Base-by-base conservation (phyloP, 2,329 filamentous ascomycete species). In the Pseudogymnoascus sp. region DNA sequence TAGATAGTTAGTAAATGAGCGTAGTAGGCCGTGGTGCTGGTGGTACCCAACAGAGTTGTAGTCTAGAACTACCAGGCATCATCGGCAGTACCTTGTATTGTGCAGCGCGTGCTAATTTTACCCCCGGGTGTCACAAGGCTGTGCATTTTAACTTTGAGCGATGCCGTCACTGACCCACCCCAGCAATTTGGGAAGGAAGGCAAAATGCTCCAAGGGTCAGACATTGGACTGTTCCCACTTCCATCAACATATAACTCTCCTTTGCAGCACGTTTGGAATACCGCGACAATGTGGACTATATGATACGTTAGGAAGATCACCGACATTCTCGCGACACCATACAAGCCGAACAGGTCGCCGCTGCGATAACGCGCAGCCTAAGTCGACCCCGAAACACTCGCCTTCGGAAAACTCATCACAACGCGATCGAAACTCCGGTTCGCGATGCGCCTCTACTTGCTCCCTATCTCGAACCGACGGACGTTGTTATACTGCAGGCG, bases 401-500 rank as follows among this genome's bases (percentile, higher is more conserved):
- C 29, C 16, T 10, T 18, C 26, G 10, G 8, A 21, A 34, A 34
- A 14, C 51, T 11, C 51, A 57, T 57, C 51, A 36, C 29, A 57
- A 57, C 51, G 29, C 51, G 51, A 57, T 21, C 4, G 51, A 57
- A 21, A 29, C 10, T 34, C 7, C 21, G 51, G 10, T 57, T 34
- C 51, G 51, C 65, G 62, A 97, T 99, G 95, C 90, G 92, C 75
- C 83, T 99, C 76, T 96, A 92, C 78, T 86, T 99, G 68, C 84
- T 99, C 64, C 95, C 95, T 67, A 88, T 99, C 71, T 96, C 93
- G 65, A 96, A 92, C 68, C 86, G 90, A 73, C 89, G 93, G 72
- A 93, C 91, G 61, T 85, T 99, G 67, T 86, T 99, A 71, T 97
- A 96, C 80, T 96, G 91, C 77, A 90, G 96, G 73, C 88, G 88